Conservation (phyloP, 140 eudicot genomes). For the Flaveria floridana region DNA sequence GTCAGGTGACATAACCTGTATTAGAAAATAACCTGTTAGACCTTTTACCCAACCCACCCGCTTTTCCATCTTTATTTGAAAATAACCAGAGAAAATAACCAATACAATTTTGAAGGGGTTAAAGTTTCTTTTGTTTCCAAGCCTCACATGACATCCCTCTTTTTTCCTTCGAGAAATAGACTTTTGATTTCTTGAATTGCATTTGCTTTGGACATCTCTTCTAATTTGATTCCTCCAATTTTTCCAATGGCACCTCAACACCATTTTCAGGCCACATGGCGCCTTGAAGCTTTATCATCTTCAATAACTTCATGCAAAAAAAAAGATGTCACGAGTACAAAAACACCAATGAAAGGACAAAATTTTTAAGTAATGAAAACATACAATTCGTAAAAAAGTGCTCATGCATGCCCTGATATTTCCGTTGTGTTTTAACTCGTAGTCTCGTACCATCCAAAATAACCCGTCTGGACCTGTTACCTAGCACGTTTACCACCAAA, state of each 20-base stretch:
- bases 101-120: constrained; percentile 87
- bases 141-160: constrained; percentile 86
- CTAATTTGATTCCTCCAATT: constrained; percentile 73
- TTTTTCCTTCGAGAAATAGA: constrained; percentile 65
- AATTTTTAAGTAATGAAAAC: neutral
- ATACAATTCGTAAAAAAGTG: neutral
- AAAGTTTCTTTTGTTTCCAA: constrained; percentile 74
- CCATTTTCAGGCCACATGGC: constrained; percentile 93
- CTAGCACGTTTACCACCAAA: too few species aligned
- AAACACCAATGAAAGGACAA: neutral
- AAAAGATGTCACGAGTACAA: constrained; percentile 15
- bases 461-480: too few species aligned
- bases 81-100: constrained; percentile 13
- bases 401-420: too few species aligned
- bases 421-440: too few species aligned
- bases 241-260: constrained; percentile 95
- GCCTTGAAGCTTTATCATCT: constrained; percentile 82
- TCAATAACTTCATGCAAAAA: constrained; percentile 62
- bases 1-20: neutral
- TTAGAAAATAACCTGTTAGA: constrained; percentile 3
- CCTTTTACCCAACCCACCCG: constrained; percentile 19
- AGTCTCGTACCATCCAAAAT: too few species aligned
- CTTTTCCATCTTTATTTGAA: neutral
- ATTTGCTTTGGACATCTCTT: constrained; percentile 57
- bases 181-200: constrained; percentile 77